Evolutionary conservation across 495 filamentous ascomycete species (phyloP).

Genomic region (Cairneyella variabilis): DNA sequence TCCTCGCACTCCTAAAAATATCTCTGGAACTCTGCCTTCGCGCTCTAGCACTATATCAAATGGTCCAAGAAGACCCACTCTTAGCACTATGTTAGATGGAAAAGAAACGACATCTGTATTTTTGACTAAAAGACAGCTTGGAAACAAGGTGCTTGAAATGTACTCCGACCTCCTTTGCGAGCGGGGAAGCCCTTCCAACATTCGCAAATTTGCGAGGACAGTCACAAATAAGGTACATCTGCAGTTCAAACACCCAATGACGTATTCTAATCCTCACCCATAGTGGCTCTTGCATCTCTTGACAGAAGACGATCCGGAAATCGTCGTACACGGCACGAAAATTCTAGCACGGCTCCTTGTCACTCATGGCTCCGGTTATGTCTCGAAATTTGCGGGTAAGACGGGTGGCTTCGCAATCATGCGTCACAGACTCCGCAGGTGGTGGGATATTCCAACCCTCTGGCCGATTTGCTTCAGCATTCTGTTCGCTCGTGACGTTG

Average conservation of each 20-base stretch:
- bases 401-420: slow-evolving; percentile 83
- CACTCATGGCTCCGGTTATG: slow-evolving; percentile 72
- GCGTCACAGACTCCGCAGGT: slow-evolving; percentile 72
- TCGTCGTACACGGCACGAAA: slow-evolving; percentile 76
- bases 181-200: slow-evolving; percentile 57
- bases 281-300: slow-evolving; percentile 95
- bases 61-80: slow-evolving; percentile 27
- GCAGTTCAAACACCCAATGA: background rate
- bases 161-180: slow-evolving; percentile 82
- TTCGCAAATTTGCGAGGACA: slow-evolving; percentile 87
- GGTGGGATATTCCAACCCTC: slow-evolving; percentile 81
- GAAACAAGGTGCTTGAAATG: slow-evolving; percentile 72
- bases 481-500: slow-evolving; percentile 78
- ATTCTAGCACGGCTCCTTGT: slow-evolving; percentile 85
- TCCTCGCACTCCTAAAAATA: slow-evolving; percentile 48
- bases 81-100: slow-evolving; percentile 26
- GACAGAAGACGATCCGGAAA: slow-evolving; percentile 78
- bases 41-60: slow-evolving; percentile 31
- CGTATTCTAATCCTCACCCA: slow-evolving; percentile 35
- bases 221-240: slow-evolving; percentile 88
- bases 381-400: slow-evolving; percentile 78
- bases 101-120: slow-evolving; percentile 16
- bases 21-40: slow-evolving; percentile 34
- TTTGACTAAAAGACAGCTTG: slow-evolving; percentile 59
- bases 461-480: slow-evolving; percentile 92